Base-by-base conservation (phyloP, 495 filamentous ascomycete species). In the Hypoxylon crocopeplum region DNA sequence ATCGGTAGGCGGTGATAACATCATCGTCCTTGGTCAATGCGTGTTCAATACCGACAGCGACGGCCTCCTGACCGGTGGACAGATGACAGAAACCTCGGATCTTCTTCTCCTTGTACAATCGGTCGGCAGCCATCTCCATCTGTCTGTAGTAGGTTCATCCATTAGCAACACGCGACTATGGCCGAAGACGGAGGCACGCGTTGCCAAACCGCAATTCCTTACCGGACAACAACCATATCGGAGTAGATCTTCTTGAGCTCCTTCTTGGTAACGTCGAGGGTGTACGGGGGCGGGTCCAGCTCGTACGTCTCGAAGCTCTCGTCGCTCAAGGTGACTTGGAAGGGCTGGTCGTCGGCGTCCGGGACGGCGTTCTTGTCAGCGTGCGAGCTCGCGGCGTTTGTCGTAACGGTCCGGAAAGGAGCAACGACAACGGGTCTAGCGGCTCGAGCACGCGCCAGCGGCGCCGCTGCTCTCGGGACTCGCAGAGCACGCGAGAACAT, bases 271-370 rank as follows among this genome's bases (percentile, higher is more conserved):
- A 92, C 90, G 62, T 91, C 81, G 67, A 98, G 76, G 48, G 91
- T 92, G 79, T 96, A 96, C 13, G 89, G 79, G 17, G 95, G 95
- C 44, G 92, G 93, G 78, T 98, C 93, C 74, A 98, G 86, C 81
- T 97, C 91, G 79, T 98, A 98, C 55, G 93, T 97, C 84, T 98
- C 94, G 82, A 98, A 98, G 82, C 90, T 92, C 88, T 98, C 93
- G 66, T 95, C 88, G 71, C 91, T 95, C 74, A 98, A 88, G 52
- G 84, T 86, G 74, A 98, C 86, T 59, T 88, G 87, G 82, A 98
- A 98, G 42, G 86, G 87, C 81, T 97, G 88, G 67, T 97, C 90
- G 76, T 97, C 94, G 74, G 91, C 86, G 77, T 80, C 71, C 56
- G 87, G 93, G 65, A 93, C 86, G 76, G 88, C 80, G 75, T 82